Evolutionary conservation across 345 rosid species (phyloP), one percentile per base, ranked within the genome.

Genomic region (Ceriops tagal): DNA sequence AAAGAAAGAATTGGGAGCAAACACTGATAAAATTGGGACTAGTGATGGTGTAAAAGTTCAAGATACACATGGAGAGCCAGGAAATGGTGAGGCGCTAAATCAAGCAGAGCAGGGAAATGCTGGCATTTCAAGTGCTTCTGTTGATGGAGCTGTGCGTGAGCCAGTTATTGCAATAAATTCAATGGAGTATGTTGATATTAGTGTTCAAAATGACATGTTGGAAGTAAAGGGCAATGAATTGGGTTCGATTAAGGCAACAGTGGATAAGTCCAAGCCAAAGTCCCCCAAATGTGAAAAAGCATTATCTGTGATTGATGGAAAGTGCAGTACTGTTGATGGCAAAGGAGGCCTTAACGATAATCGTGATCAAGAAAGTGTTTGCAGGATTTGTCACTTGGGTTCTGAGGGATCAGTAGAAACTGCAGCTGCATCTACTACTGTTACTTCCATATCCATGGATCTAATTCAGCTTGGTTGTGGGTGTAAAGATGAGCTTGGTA

Each of bases 401-500:
- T 79, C 88, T 21, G 96, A 91, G 59, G 91, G 77, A 65, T 58
- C 78, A 13, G 46, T 61, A 8, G 86, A 82, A 76, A 39, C 72
- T 31, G 24, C 46, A 19, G 74, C 63, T 31, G 59, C 70, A 31
- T 53, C 19, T 43, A 13, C 49, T 43, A 37, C 69, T 73, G 67
- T 57, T 35, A 71, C 68, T 52, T 24, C 61, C 19, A 71, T 73
- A 46, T n/a, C 75, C 62, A 53, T 27, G 52, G 93, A 81, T 30
- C 76, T 93, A 73, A 86, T 88, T 67, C 83, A 77, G 80, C 90
- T 93, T 62, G 96, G 97, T 58, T 93, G 98, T 79, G 86, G 85
- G 16, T 93, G 98, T 76, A 93, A 93, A 87, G 89, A 84, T 73
- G 97, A 91, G 64, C 97, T 93, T 24, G 95, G 91, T 65, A 77